Base-by-base conservation (phyloP, 345 rosid genomes). In the Gossypioides kirkii region DNA sequence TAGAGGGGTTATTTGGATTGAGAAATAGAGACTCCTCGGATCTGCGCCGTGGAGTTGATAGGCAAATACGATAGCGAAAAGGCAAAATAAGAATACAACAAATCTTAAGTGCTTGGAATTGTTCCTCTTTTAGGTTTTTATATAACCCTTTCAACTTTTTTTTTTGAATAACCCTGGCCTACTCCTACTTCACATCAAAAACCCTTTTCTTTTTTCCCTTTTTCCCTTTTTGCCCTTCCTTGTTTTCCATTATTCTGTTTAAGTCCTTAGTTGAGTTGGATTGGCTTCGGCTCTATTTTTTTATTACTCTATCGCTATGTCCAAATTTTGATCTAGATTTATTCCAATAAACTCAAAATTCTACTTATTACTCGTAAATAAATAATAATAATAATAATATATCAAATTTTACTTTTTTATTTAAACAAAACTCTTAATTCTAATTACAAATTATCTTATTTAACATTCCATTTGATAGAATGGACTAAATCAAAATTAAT, bases 11-110 rank as follows among this genome's bases (percentile, higher is more conserved):
- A 4, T 55, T 55, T 55, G 23, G 11, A 55, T 8, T 22, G 28
- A 55, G 28, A 55, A 55, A 2, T 26, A 22, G 16, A 22, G 23
- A 10, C 61, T 55, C 61, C 61, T 55, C 61, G 61, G 61, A 55
- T 55, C 26, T 55, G 61, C 28, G 61, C 61, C 61, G 61, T 55
- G 61, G 61, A 55, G 61, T 55, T 22, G 56, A 52, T 17, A n/a
- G 9, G 18, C 56, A 52, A 52, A 52, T 10, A 52, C 22, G 23
- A 52, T 52, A 52, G 23, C 56, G 22, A 52, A n/a, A 52, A n/a
- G 56, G 22, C 56, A 52, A n/a, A 52, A 32, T 5, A 52, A 52
- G 28, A 55, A 46, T 46, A 55, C 28, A 55, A 22, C 6, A 22
- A 55, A 55, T 22, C 28, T 55, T 10, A 55, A 23, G 28, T 7